A percentile compares a stretch with the other conserved stretches of the same genome.
Conservation (phyloP, 169 alveolate species). For the Plasmodium sp. region DNA sequence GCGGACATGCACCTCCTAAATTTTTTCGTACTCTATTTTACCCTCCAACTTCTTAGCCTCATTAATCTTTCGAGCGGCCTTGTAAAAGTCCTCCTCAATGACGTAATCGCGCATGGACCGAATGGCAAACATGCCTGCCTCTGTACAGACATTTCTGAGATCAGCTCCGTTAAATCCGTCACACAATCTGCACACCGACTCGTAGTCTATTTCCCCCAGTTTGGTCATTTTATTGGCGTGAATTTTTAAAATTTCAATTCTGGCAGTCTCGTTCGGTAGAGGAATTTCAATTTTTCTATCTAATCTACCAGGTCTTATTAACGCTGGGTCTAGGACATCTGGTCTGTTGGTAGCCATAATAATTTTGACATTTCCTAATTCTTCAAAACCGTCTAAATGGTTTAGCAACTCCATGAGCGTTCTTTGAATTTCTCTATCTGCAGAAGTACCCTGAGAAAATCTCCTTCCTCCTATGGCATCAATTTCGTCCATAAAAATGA, state of each 20-base stretch:
- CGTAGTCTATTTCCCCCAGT: constrained; percentile 96
- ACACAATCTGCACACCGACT: constrained; percentile 95
- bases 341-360: constrained; percentile 99
- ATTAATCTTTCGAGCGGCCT: constrained; percentile 96
- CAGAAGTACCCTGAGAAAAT: constrained; percentile 97
- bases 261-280: constrained; percentile 97
- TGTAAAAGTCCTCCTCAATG: constrained; percentile 98
- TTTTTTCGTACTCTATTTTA: constrained; percentile 93
- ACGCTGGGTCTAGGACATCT: constrained; percentile 99
- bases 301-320: constrained; percentile 99
- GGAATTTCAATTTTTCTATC: constrained; percentile 99
- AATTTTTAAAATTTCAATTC: constrained; percentile 96
- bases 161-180: constrained; percentile 99
- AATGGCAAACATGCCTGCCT: constrained; percentile 97
- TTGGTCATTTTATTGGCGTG: constrained; percentile 96
- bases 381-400: constrained; percentile 99
- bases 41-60: constrained; percentile 98
- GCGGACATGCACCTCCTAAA: constrained; percentile 55
- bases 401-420: constrained; percentile 97
- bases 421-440: constrained; percentile 99
- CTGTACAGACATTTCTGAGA: constrained; percentile 99
- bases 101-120: constrained; percentile 98
- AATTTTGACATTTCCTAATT: constrained; percentile 98
- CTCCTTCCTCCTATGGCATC: constrained; percentile 99
- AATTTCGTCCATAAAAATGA: constrained; percentile 99